Conservation (phyloP, 768 basidiomycete species). For the Hirschioporus abietinus region DNA sequence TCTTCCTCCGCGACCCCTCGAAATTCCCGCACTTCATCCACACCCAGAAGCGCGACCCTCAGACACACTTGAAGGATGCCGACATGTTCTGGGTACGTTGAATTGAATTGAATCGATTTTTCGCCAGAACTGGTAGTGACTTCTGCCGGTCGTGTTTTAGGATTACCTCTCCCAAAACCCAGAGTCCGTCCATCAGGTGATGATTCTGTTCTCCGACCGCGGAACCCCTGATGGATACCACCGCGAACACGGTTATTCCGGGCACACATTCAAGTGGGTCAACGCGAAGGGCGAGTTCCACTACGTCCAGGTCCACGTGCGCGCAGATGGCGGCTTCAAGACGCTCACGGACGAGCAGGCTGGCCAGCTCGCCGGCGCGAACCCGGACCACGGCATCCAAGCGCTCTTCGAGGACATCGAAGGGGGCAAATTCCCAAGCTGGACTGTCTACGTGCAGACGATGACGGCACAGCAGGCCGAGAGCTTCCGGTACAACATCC, state of each 20-base stretch:
- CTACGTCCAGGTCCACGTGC: constrained; percentile 85
- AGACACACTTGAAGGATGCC: constrained; percentile 84
- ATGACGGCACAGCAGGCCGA: constrained; percentile 93
- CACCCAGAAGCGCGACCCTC: constrained; percentile 87
- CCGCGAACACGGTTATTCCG: constrained; percentile 87
- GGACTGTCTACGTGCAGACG: constrained; percentile 90
- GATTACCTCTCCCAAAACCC: constrained; percentile 88
- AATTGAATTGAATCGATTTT: neutral
- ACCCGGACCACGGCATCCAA: constrained; percentile 83
- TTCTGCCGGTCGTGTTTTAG: constrained; percentile 35
- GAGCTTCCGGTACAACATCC: constrained; percentile 82
- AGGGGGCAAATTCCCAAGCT: constrained; percentile 71
- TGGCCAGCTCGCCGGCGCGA: constrained; percentile 57
- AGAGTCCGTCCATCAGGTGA: constrained; percentile 82
- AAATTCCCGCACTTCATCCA: constrained; percentile 96
- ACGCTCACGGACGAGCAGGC: constrained; percentile 70
- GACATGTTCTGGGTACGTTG: constrained; percentile 75
- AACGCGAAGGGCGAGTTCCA: constrained; percentile 80
- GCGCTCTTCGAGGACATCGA: constrained; percentile 80
- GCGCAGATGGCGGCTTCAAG: constrained; percentile 77
- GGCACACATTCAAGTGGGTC: constrained; percentile 87
- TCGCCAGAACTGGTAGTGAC: constrained; percentile 13
- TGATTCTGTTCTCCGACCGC: constrained; percentile 94
- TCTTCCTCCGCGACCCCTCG: constrained; percentile 83
- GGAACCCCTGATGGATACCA: constrained; percentile 89